Evolutionary conservation across 179 eudicot genomes (phyloP), one percentile per base, ranked within the genome.

Genomic region (Kewa caespitosa): DNA sequence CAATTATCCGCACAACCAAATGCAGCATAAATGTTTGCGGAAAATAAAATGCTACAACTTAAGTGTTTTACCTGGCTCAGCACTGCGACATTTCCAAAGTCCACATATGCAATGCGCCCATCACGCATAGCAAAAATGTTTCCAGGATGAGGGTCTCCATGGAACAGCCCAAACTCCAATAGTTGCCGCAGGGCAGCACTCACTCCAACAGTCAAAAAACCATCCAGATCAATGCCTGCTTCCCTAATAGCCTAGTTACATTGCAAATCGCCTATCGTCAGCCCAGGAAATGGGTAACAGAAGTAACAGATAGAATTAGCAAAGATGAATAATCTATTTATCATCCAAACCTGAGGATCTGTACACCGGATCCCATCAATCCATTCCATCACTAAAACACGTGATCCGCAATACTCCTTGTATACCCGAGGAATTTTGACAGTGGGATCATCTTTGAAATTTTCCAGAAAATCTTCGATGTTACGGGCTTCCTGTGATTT

Each of bases 121-220:
- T 95, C 99, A 74, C 89, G 98, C 99, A 95, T 93, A 38, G 97
- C 97, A 86, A 95, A 95, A 72, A 95, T 90, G 81, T 95, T 95
- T 81, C 99, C 99, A 75, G 99, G 99, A 85, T 95, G 99, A 67
- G 99, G 99, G 71, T 95, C 99, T 73, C 99, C 99, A 80, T 95
- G 99, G 81, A 95, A 95, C 69, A 95, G 82, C 42, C 99, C 99
- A 79, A 95, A 95, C 84, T 95, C 99, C 55, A 95, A 85, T 76
- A 95, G 81, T 76, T 95, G 99, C 37, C 99, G 81, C 74, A 95
- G 73, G 38, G 99, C 99, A 86, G 99, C 99, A 87, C 97, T 95
- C 38, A 95, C 97, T 69, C 99, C 99, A 76, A 95, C 91, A 54
- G 99, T 95, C 86, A 95, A 82, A 82, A 95, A 95, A 37, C 96